A percentile compares a stretch with the other conserved stretches of the same genome.
Conservation (phyloP, 1,284 basidiomycete genomes). For the Heterobasidion irregulare region DNA sequence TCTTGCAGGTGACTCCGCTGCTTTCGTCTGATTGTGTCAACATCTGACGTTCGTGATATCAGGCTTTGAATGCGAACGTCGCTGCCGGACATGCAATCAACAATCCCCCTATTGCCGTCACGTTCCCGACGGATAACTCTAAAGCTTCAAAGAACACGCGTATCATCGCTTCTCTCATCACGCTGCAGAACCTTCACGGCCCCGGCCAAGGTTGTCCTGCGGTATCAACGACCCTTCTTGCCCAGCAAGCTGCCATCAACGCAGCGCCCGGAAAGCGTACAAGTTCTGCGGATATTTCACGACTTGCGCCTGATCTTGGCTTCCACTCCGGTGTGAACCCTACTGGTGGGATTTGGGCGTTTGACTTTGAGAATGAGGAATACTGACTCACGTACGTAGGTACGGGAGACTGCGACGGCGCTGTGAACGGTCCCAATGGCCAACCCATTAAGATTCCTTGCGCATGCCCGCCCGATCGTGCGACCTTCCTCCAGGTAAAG, state of each 20-base stretch:
- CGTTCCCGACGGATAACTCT: constrained; percentile 46
- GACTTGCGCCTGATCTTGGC: constrained; percentile 8
- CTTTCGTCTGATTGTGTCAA: too few species aligned
- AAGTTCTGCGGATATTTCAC: constrained; percentile 2
- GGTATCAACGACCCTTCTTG: constrained; percentile 19
- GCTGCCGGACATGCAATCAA: constrained; percentile 47
- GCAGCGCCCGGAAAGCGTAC: neutral
- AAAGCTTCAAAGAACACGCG: constrained; percentile 38
- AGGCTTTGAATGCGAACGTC: constrained; percentile 18
- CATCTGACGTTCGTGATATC: constrained; percentile 2
- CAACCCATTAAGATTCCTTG: constrained; percentile 50
- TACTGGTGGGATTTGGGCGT: constrained; percentile 9
- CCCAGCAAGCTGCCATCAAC: constrained; percentile 9
- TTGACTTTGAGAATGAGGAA: too few species aligned
- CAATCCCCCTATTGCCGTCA: constrained; percentile 40
- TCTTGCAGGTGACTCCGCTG: constrained; percentile 16
- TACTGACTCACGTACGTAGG: neutral
- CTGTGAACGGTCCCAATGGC: constrained; percentile 40
- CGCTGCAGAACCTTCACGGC: constrained; percentile 22
- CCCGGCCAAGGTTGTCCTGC: constrained; percentile 22
- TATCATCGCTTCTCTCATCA: constrained; percentile 27
- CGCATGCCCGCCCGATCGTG: constrained; percentile 9
- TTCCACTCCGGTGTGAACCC: constrained; percentile 19
- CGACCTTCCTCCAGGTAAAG: constrained; percentile 5
- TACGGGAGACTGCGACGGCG: constrained; percentile 15